These are phyloP conservation scores for Nymphaea colorata DNA, from an alignment of 164 flowering plant species.

Conservation along the genomic window DNA sequence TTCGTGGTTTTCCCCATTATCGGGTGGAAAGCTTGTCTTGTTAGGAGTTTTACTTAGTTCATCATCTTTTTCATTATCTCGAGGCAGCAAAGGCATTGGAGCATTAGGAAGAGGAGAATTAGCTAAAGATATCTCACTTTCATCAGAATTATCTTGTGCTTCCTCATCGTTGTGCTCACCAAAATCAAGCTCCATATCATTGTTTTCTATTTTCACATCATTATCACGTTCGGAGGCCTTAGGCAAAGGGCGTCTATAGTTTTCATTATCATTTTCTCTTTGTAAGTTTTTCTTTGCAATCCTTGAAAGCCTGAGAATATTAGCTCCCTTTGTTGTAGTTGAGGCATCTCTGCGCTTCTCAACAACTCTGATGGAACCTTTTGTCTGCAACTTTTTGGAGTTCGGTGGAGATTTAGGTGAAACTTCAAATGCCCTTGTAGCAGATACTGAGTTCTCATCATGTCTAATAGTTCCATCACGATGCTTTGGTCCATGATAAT, in stretches of 20 bases:
- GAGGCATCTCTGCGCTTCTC: slow-evolving; percentile 52
- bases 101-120: slow-evolving; percentile 23
- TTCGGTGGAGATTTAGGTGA: slow-evolving; percentile 43
- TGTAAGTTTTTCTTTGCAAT: slow-evolving; percentile 87
- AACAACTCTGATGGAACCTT: slow-evolving; percentile 32
- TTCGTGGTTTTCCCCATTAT: slow-evolving; percentile 29
- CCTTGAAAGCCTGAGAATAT: slow-evolving; percentile 86
- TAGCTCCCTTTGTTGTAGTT: slow-evolving; percentile 48
- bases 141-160: slow-evolving; percentile 60
- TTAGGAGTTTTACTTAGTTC: slow-evolving; percentile 9
- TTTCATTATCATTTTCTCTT: slow-evolving; percentile 92
- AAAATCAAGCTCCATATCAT: slow-evolving; percentile 98
- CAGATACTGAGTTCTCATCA: slow-evolving; percentile 44
- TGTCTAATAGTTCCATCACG: slow-evolving; percentile 29
- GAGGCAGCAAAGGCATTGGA: slow-evolving; percentile 21
- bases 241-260: slow-evolving; percentile 76
- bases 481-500: slow-evolving; percentile 47
- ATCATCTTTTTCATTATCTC: slow-evolving; percentile 24
- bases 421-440: slow-evolving; percentile 39
- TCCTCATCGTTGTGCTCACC: slow-evolving; percentile 79
- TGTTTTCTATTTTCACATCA: slow-evolving; percentile 86
- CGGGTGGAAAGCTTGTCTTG: slow-evolving; percentile 22
- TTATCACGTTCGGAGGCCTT: slow-evolving; percentile 59
- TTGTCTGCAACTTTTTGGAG: slow-evolving; percentile 46
- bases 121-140: slow-evolving; percentile 19